These are phyloP conservation scores for Mortierella sp. DNA, from an alignment of 371 early-diverging fungal species.

Conservation along the genomic window DNA sequence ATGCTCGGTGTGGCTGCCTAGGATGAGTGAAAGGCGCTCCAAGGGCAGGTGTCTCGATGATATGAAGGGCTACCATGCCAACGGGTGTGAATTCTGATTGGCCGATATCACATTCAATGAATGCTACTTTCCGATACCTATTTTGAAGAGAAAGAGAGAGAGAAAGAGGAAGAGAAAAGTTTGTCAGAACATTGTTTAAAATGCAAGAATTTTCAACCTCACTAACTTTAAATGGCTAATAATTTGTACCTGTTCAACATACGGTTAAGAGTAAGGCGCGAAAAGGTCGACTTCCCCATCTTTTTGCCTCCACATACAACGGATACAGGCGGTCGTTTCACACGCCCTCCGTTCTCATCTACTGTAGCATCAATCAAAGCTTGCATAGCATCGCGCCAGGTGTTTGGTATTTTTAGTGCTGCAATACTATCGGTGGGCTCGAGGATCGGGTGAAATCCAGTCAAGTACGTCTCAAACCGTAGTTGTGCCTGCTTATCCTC, in stretches of 20 bases:
- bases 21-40: slow-evolving; percentile 86
- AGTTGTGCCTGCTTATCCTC: slow-evolving; percentile 29
- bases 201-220: no score
- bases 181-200: background rate
- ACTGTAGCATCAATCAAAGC: slow-evolving; percentile 34
- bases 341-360: slow-evolving; percentile 24
- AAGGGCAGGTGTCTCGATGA: slow-evolving; percentile 72
- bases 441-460: slow-evolving; percentile 54
- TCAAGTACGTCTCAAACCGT: slow-evolving; percentile 27
- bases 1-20: slow-evolving; percentile 67
- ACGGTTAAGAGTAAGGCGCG: slow-evolving; percentile 73
- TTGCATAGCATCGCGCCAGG: slow-evolving; percentile 59
- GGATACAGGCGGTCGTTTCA: slow-evolving; percentile 57
- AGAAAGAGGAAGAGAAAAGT: background rate
- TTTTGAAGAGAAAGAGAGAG: background rate
- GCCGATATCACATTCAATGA: slow-evolving; percentile 86
- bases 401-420: slow-evolving; percentile 57
- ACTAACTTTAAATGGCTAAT: background rate
- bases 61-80: slow-evolving; percentile 79
- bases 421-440: slow-evolving; percentile 58
- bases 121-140: slow-evolving; percentile 72
- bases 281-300: slow-evolving; percentile 84
- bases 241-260: slow-evolving; percentile 70
- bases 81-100: slow-evolving; percentile 85
- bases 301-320: slow-evolving; percentile 79